These are phyloP conservation scores for Ephemerocybe angulata DNA, from an alignment of 768 basidiomycete genomes.

Conservation along the genomic window DNA sequence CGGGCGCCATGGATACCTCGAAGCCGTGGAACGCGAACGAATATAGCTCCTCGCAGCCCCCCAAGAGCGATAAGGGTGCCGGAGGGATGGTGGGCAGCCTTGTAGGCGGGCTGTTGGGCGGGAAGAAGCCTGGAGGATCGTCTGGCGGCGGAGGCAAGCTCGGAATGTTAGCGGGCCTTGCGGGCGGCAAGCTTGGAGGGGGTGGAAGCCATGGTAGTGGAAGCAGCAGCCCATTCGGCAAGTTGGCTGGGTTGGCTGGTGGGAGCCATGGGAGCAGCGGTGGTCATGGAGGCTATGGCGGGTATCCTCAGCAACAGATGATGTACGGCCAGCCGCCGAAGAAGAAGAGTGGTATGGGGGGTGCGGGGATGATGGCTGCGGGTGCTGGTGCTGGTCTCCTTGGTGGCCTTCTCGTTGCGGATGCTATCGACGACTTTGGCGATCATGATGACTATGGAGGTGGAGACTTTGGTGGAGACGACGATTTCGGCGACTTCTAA, in stretches of 20 bases:
- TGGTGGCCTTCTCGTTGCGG: constrained; percentile 55
- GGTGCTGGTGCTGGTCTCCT: constrained; percentile 61
- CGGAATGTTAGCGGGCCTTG: background rate
- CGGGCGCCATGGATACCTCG: background rate
- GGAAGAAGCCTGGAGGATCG: constrained; percentile 16
- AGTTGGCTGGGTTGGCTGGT: constrained; percentile 5
- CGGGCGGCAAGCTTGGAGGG: constrained; percentile 7
- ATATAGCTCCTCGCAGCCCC: background rate
- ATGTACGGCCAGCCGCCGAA: constrained; percentile 26
- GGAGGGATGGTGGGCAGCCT: background rate
- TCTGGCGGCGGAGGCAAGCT: constrained; percentile 5
- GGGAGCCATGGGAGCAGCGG: constrained; percentile 6
- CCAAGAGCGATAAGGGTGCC: background rate
- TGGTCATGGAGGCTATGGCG: constrained; percentile 15
- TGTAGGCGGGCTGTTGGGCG: constrained; percentile 22
- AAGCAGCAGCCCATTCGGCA: too few relatives aligned
- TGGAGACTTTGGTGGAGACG: constrained; percentile 17
- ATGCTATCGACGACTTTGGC: constrained; percentile 44
- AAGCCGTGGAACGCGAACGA: background rate
- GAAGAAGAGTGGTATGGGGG: constrained; percentile 45
- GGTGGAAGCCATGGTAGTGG: background rate
- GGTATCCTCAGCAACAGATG: constrained; percentile 21
- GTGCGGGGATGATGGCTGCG: constrained; percentile 26
- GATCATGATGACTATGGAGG: constrained; percentile 21
- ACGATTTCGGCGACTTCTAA: constrained; percentile 3